phyloP scores from a whole-genome alignment of 2,329 filamentous ascomycete genomes.

The Decorospora gaudefroyi region DNA sequence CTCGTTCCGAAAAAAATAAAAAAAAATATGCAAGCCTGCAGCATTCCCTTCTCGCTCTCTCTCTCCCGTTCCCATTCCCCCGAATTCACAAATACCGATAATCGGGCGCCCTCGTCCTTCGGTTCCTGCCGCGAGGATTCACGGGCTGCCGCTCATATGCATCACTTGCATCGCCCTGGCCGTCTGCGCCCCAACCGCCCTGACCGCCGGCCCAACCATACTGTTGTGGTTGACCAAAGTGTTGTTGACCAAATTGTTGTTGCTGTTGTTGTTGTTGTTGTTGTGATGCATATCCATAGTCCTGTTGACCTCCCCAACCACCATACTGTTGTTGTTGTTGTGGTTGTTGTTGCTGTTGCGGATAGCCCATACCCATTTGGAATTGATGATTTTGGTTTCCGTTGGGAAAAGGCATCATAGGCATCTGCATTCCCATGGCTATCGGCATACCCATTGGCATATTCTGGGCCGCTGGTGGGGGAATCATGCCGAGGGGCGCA shows the following conservation, averaged over 20 bases:
- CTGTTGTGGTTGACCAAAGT: conserved; percentile 16
- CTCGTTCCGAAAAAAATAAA: too few relatives aligned
- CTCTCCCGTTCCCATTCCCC: too few relatives aligned
- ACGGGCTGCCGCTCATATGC: conserved; percentile 96
- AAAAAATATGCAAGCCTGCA: too few relatives aligned
- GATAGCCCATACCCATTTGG: conserved; percentile 16
- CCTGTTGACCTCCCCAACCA: too few relatives aligned
- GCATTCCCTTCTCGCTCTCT: too few relatives aligned
- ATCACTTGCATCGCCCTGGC: conserved; percentile 46
- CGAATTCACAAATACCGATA: conserved; percentile 52
- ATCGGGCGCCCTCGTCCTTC: conserved; percentile 82
- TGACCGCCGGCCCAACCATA: conserved; percentile 7
- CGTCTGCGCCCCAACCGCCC: background rate
- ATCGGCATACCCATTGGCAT: conserved; percentile 21
- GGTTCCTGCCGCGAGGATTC: conserved; percentile 84
- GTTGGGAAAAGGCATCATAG: conserved; percentile 18
- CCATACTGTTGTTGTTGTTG: conserved; percentile 7
- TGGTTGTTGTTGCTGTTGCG: conserved; percentile 8
- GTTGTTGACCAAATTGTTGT: conserved; percentile 65
- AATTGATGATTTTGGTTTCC: conserved; percentile 3
- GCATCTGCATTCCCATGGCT: conserved; percentile 37
- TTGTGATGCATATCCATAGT: conserved; percentile 6
- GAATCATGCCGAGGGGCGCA: conserved; percentile 51
- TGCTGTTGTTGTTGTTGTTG: too few relatives aligned
- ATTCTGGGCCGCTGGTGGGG: too few relatives aligned